phyloP scores from a whole-genome alignment of 495 filamentous ascomycete genomes.

The Hypoxylon trugodes region DNA sequence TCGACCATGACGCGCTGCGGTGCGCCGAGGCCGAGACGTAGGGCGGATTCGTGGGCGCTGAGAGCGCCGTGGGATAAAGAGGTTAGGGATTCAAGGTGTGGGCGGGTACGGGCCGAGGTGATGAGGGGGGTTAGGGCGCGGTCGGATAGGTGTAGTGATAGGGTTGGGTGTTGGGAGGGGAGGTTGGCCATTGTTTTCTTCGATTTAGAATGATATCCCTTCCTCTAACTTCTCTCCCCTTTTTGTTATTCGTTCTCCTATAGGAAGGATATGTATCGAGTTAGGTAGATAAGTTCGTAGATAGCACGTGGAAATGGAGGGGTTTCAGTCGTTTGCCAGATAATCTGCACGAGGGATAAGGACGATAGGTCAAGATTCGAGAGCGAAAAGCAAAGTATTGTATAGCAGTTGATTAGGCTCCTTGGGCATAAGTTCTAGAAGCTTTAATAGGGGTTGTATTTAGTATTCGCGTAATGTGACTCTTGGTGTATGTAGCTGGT shows the following conservation, averaged over 20 bases:
- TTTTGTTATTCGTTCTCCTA: not conserved
- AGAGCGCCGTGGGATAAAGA: slow-evolving; percentile 49
- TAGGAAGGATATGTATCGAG: not conserved
- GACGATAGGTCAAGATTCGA: too few species aligned
- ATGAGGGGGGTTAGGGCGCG: slow-evolving; percentile 53
- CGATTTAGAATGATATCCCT: not conserved
- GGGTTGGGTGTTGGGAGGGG: slow-evolving; percentile 45
- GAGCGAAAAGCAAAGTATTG: too few species aligned
- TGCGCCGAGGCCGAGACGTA: slow-evolving; percentile 47
- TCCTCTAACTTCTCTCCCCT: not conserved
- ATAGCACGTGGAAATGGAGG: not conserved
- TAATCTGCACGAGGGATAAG: too few species aligned
- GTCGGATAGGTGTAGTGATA: slow-evolving; percentile 54
- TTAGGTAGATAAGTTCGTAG: not conserved
- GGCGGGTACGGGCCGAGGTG: slow-evolving; percentile 44
- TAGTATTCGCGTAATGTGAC: not conserved
- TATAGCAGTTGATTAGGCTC: too few species aligned
- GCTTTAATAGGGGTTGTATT: not conserved
- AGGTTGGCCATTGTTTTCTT: slow-evolving; percentile 46
- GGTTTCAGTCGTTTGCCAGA: too few species aligned
- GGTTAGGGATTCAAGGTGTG: slow-evolving; percentile 46
- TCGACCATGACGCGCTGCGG: slow-evolving; percentile 55
- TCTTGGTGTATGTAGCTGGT: not conserved
- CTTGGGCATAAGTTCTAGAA: not conserved
- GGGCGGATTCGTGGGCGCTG: slow-evolving; percentile 48